Conservation (phyloP, 2,329 filamentous ascomycete genomes). For the Paracorniculantispora psalliotae region DNA sequence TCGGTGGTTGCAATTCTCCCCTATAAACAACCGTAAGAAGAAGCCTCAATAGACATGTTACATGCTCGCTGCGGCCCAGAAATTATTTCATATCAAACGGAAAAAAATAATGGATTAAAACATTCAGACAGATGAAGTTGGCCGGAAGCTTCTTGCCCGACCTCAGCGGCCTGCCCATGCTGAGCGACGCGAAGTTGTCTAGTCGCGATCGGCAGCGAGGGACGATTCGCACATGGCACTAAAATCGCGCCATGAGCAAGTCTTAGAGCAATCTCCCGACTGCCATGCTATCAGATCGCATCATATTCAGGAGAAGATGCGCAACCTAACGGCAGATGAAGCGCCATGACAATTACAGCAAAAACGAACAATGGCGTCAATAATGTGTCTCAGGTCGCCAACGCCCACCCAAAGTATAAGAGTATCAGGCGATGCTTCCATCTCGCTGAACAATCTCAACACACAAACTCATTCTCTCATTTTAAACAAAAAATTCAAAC, state of each 20-base stretch:
- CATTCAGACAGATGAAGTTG: not conserved
- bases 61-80: too few relatives aligned
- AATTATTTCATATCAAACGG: too few relatives aligned
- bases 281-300: not conserved
- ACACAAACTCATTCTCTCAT: not conserved
- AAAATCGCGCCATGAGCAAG: conserved; percentile 10
- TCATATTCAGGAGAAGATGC: not conserved
- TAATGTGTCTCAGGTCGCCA: conserved; percentile 8
- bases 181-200: not conserved
- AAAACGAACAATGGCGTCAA: conserved; percentile 9
- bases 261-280: conserved; percentile 5
- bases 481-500: not conserved
- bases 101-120: too few relatives aligned
- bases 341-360: not conserved
- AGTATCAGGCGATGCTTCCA: not conserved
- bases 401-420: not conserved
- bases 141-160: not conserved
- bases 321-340: conserved; percentile 1
- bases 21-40: too few relatives aligned
- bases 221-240: conserved; percentile 1
- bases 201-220: not conserved
- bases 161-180: not conserved
- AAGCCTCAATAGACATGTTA: too few relatives aligned
- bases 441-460: not conserved
- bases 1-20: too few relatives aligned